Base-by-base conservation (phyloP, 371 early-diverging fungal genomes). In the Syncephalastrum contaminatum region DNA sequence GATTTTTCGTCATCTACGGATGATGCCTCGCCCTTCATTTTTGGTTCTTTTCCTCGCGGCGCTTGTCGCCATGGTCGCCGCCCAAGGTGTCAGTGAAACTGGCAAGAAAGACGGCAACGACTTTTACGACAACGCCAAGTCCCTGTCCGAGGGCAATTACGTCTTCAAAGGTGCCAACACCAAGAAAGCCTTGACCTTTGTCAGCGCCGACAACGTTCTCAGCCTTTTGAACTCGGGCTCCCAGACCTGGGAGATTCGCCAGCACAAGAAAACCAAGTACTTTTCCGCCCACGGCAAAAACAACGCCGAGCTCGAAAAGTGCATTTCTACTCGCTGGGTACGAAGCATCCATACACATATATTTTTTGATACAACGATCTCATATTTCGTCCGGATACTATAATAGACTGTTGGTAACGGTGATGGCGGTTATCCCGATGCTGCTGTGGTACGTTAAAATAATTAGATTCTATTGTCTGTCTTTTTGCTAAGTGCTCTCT, bases 241-340 rank as follows among this genome's bases (percentile, higher is more conserved):
- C n/a, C 45, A 53, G n/a, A 19, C 36, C 0, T 71, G 71, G 71
- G 39, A 48, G 14, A 18, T 71, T 2, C 53, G 55, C 13, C 44
- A 58, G 22, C 69, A 69, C 58, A 54, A 59, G 24, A 53, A 40
- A 4, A 56, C 62, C 18, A 69, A 69, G 19, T 69, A 54, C 47
- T 66, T 61, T 20, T 57, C 71, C n/a, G 55, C 59, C 8, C 71
- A 58, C 40, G 58, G 54, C n/a, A 4, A 19, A 3, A 71, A 71
- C 21, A 45, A 62, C 7, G 64, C 66, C 25, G 40, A 48, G 1
- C 56, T 58, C 27, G 55, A 58, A 41, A 71, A 71, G 42, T 71
- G 71, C 44, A 56, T 66, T 18, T 71, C 71, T 15, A 66, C 71
- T 21, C 71, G 71, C 16, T 71, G 71, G 71, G 59, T 59, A 54